Percentiles rank a stretch among this genome's conserved stretches.
phyloP scores from a whole-genome alignment of 345 rosid genomes.

The Mallotus nudiflorus region DNA sequence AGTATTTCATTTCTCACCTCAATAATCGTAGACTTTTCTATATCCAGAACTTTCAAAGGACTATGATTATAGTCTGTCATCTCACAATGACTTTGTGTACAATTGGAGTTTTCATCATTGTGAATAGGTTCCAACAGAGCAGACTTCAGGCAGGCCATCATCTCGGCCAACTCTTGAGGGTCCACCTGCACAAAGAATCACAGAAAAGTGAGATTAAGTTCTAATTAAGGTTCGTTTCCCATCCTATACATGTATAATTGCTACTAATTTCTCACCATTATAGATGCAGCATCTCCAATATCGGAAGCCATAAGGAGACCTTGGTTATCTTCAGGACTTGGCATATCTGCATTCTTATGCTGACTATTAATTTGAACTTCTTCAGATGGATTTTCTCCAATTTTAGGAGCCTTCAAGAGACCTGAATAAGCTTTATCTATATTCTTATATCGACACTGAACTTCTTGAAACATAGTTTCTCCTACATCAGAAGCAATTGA shows the following conservation, averaged over 20 bases:
- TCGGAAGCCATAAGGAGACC: neutral
- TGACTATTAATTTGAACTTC: constrained; percentile 8
- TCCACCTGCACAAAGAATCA: constrained; percentile 8
- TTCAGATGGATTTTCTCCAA: neutral
- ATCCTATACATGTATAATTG: no score
- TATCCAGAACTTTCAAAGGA: no score
- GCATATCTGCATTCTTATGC: neutral
- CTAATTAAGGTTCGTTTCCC: neutral
- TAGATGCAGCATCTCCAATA: neutral
- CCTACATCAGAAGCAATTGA: neutral
- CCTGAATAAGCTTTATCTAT: neutral
- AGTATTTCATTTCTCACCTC: neutral
- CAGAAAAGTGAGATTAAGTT: neutral
- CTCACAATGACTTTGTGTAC: neutral
- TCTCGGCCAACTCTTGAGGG: neutral
- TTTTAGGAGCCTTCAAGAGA: neutral
- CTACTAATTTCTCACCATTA: neutral
- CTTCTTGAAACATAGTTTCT: neutral
- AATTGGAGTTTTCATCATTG: neutral
- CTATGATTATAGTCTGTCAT: neutral
- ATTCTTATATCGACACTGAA: neutral
- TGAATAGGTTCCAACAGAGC: neutral
- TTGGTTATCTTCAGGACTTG: neutral
- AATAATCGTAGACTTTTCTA: neutral
- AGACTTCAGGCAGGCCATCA: neutral